Evolutionary conservation across 148 eudicot species (phyloP).

Genomic region (Rhododendron molle): DNA sequence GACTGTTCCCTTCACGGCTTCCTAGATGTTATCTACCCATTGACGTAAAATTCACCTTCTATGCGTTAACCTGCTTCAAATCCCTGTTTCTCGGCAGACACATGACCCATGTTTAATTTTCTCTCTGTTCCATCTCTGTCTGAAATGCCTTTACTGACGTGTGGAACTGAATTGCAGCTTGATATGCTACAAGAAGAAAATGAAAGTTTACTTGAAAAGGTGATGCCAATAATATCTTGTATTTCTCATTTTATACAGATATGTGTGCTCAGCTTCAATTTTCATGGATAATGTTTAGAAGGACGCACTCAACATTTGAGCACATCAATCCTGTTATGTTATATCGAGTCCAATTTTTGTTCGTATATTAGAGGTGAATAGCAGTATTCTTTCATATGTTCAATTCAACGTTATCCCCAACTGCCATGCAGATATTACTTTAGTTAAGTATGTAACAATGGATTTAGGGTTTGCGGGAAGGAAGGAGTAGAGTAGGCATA

Average conservation of each 20-base stretch:
- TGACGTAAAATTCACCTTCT: background rate
- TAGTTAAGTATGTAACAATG: background rate
- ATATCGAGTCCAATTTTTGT: background rate
- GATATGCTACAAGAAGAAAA: conserved; percentile 98
- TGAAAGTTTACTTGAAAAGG: conserved; percentile 80
- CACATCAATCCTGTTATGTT: background rate
- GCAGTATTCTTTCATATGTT: background rate
- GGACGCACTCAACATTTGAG: background rate
- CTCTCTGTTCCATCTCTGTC: background rate
- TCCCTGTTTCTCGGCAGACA: background rate
- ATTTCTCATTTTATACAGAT: background rate
- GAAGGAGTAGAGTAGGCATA: background rate
- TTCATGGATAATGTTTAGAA: background rate
- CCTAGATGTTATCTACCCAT: background rate
- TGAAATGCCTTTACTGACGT: conserved; percentile 2
- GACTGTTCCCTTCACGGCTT: background rate
- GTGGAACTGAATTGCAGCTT: conserved; percentile 50
- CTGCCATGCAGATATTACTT: background rate
- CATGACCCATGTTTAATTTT: background rate
- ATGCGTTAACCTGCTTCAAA: background rate
- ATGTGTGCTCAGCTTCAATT: background rate
- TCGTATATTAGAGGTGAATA: background rate
- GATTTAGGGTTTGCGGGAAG: background rate
- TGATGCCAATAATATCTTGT: conserved; percentile 22
- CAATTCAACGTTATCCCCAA: background rate